phyloP scores from a whole-genome alignment of 768 basidiomycete species.

The Amanita inopinata region DNA sequence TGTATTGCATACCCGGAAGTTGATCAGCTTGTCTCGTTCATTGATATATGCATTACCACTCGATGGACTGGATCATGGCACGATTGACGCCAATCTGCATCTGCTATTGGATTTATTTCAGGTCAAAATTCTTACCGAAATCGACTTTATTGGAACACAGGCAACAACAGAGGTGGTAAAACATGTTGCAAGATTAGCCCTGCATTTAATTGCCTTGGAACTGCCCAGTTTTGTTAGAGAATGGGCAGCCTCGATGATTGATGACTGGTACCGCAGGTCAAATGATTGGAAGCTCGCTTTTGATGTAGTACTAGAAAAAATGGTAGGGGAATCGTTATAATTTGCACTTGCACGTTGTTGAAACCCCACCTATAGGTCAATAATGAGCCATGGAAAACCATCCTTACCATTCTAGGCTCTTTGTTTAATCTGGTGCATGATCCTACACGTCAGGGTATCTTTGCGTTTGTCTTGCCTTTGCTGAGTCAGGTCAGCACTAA shows the following conservation, averaged over 20 bases:
- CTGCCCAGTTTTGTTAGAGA: conserved; percentile 17
- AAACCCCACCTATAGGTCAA: conserved; percentile 21
- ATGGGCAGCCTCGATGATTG: conserved; percentile 23
- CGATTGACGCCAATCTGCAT: conserved; percentile 8
- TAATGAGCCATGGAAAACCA: conserved; percentile 31
- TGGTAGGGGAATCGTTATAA: conserved; percentile 25
- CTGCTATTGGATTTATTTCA: conserved; percentile 18
- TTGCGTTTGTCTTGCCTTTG: conserved; percentile 32
- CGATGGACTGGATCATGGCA: conserved; percentile 9
- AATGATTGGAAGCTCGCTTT: conserved; percentile 32
- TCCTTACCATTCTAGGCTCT: conserved; percentile 30
- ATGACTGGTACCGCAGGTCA: conserved; percentile 30
- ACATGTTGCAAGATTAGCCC: conserved; percentile 11
- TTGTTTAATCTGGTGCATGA: conserved; percentile 37
- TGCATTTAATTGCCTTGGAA: conserved; percentile 19
- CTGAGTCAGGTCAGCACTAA: conserved; percentile 20
- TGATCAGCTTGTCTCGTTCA: conserved; percentile 30
- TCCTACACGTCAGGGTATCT: conserved; percentile 32
- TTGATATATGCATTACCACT: conserved; percentile 17
- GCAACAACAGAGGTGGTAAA: not conserved
- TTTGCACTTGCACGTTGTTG: not conserved
- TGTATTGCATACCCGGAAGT: conserved; percentile 37
- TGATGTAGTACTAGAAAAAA: conserved; percentile 27
- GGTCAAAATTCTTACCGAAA: conserved; percentile 32
- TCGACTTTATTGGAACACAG: conserved; percentile 10